Evolutionary conservation across 108 stramenopile genomes (phyloP).

Genomic region (Nitzschia sp.): DNA sequence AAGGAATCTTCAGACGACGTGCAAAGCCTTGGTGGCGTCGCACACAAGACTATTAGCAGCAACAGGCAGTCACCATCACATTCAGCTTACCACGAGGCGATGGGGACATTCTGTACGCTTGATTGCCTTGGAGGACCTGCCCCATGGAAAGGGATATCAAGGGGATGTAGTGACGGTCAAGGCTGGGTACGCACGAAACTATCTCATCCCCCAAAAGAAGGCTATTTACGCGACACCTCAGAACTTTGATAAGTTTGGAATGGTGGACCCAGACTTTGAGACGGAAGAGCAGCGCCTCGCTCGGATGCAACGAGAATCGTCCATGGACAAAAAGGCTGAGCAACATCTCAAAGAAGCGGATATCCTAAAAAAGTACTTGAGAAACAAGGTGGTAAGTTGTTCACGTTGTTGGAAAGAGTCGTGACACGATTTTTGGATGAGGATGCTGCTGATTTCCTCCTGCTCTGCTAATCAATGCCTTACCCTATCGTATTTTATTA

Average conservation of each 20-base stretch:
- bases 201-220: constrained; percentile 71
- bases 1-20: neutral
- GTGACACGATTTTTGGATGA: neutral
- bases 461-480: neutral
- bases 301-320: constrained; percentile 37
- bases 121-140: constrained; percentile 74
- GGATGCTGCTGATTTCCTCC: neutral
- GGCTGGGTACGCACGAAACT: constrained; percentile 89
- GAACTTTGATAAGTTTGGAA: constrained; percentile 78
- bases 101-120: constrained; percentile 76
- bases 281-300: constrained; percentile 57
- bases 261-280: constrained; percentile 68
- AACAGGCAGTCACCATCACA: neutral
- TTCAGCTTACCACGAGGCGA: constrained; percentile 2
- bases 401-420: no score
- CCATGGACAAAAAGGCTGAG: constrained; percentile 29
- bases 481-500: no score
- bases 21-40: neutral
- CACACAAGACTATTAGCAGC: neutral
- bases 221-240: constrained; percentile 80
- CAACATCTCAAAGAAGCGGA: constrained; percentile 73
- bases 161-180: constrained; percentile 78
- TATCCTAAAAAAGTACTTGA: constrained; percentile 67
- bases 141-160: constrained; percentile 73
- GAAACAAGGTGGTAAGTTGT: constrained; percentile 78